Conservation (phyloP, 371 early-diverging fungal genomes). For the Basidiobolus meristosporus region DNA sequence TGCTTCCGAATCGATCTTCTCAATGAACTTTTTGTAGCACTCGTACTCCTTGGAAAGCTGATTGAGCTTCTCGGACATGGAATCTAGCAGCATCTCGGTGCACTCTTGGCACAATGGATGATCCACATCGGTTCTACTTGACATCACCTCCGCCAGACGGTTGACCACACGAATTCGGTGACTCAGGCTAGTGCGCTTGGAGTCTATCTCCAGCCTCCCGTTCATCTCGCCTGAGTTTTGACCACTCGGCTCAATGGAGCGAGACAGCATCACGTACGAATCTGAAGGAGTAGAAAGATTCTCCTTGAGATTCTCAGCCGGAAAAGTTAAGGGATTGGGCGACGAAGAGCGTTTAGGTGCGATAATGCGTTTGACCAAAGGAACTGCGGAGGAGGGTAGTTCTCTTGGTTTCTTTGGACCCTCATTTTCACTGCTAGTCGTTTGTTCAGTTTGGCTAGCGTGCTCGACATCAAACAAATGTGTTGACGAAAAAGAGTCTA, state of each 20-base stretch:
- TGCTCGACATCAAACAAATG: conserved; percentile 7
- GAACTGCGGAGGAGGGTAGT: not conserved
- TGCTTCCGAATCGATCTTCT: conserved; percentile 24
- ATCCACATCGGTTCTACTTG: conserved; percentile 35
- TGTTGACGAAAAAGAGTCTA: not conserved
- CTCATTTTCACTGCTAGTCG: not conserved
- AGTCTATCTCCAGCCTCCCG: conserved; percentile 1
- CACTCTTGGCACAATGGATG: conserved; percentile 86
- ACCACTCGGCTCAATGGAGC: conserved; percentile 8
- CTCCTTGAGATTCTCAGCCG: no score
- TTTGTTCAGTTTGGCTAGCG: conserved; percentile 3
- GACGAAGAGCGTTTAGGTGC: no score
- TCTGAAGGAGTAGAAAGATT: conserved; percentile 6
- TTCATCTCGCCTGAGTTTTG: not conserved
- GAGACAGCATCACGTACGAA: conserved; percentile 18
- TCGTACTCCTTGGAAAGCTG: conserved; percentile 54
- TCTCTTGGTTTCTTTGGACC: not conserved
- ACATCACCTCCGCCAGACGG: conserved; percentile 1
- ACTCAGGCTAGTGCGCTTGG: not conserved
- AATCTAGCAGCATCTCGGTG: conserved; percentile 50
- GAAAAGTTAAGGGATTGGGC: no score
- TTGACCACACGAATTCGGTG: conserved; percentile 4
- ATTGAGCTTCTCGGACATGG: conserved; percentile 39
- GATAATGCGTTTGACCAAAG: not conserved
- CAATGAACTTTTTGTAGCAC: conserved; percentile 50